Base-by-base conservation (phyloP, 2,329 filamentous ascomycete genomes). In the Apiospora sp. region DNA sequence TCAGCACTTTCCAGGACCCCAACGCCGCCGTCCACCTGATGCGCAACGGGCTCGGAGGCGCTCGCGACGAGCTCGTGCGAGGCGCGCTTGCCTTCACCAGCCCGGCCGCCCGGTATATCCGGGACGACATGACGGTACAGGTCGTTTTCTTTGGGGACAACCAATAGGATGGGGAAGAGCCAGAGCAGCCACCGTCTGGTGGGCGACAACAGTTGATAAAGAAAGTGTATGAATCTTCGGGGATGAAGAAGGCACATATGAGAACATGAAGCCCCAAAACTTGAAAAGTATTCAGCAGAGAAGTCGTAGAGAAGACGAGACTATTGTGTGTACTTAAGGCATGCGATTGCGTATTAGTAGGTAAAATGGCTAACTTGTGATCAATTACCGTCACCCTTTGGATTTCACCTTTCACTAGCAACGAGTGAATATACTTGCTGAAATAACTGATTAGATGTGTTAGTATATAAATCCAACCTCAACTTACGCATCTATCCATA, bases 11-110 rank as follows among this genome's bases (percentile, higher is more conserved):
- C 4, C 91, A 94, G 79, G 94, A 96, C 79, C 92, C 92, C 80
- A 96, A 95, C 77, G 93, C 90, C 7, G 94, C 94, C 0, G 95
- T 94, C 0, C 94, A 96, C 81, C 86, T 96, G 51, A 89, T 95
- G 58, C 90, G 93, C 74, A 97, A 96, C 78, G 93, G 93, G 0
- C 88, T 96, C 19, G 94, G 94, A 51, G 94, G 94, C 5, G 92
- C 90, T 73, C 89, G 95, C 76, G 87, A 89, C 75, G 92, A 94
- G 77, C 90, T 94, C 86, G 85, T 96, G 34, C 91, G 91, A 75
- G 93, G 92, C 5, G 83, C 94, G 68, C 83, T 96, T 78, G 94
- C 93, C 1, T 86, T 94, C 41, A 89, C 90, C 12, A 90, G 90
- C 74, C 94, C 94, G 0, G 90, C 92, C 76, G 92, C 92, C 51